Base-by-base conservation (phyloP, 1,139 yeast species). In the Pichia sp. region DNA sequence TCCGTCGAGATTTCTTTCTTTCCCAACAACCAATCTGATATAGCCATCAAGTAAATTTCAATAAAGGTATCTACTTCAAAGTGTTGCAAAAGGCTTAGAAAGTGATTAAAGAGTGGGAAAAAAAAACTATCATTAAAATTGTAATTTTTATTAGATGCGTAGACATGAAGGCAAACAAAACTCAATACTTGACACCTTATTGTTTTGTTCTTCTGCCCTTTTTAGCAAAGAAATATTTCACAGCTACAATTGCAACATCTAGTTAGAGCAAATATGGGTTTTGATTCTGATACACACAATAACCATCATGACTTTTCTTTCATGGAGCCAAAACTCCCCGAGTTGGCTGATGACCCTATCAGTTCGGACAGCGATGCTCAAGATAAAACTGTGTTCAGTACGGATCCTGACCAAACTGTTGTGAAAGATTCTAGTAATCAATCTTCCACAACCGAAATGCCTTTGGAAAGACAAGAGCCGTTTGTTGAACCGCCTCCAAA, bases 21-120 rank as follows among this genome's bases (percentile, higher is more conserved):
- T 13, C 34, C 36, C 8, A 38, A 22, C 13, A 48, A 9, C 53
- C 53, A 50, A n/a, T 48, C 51, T 15, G 24, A 23, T 4, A 45
- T 23, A 12, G 29, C 53, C 53, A 49, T 49, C 13, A 9, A 32
- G 22, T 3, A 32, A 3, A 1, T 6, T 13, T 32, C 9, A 18
- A 9, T 18, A 9, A 8, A 6, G 18, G 11, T 32, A 32, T 32
- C 12, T 32, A n/a, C 12, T 7, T 6, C 7, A 27, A 27, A 9
- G 30, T 27, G 13, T 27, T 25, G 12, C 2, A n/a, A 27, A 15
- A 42, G 35, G 16, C 11, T 22, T 12, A 12, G 22, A 30, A 41
- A 23, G 32, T 5, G 7, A n/a, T 25, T n/a, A 6, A 25, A 35
- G n/a, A n/a, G n/a, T n/a, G n/a, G 12, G 39, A 25, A 36, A 22